Evolutionary conservation across 2,329 filamentous ascomycete species (phyloP), one percentile per base, ranked within the genome.

Genomic region (Coniochaeta pulveracea): DNA sequence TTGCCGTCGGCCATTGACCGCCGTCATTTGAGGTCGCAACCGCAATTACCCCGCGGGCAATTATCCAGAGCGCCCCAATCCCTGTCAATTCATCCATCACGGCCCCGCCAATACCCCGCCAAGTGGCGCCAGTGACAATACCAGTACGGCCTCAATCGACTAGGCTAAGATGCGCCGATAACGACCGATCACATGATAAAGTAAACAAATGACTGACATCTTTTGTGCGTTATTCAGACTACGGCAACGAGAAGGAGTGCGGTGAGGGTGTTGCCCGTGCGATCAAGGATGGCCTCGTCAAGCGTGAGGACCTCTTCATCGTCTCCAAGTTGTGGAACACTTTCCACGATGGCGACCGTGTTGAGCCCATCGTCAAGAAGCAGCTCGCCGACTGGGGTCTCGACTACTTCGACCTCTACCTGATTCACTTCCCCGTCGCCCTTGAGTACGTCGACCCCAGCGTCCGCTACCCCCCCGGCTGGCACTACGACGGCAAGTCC

Each of bases 261-360:
- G 84, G 83, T 38, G 62, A 86, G 54, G 84, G 84, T 48, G 69
- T 89, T 29, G 73, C 77, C 38, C 80, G 80, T 45, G 84, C 84
- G 49, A 85, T 91, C 60, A 71, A 80, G 51, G 84, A 91, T 8
- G 81, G 83, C 26, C 57, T 89, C 37, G 82, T 88, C 46, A 85
- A 79, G 66, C 80, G 84, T 39, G 76, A 83, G 58, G 85, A 94
- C 16, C 80, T 93, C 54, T 93, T 93, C 73, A 77, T 94, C 52
- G 82, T 88, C 43, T 85, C 80, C 59, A 94, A 93, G 69, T 79
- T 94, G 37, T 93, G 86, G 85, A 86, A 89, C 65, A 79, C 78
- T 44, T 93, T 86, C 73, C 85, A 93, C 66, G 80, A 89, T 49
- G 69, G 68, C 47, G 78, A 89, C 46, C 70, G 72, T 47, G 83